Evolutionary conservation across 495 filamentous ascomycete genomes (phyloP).

Genomic region (Glarea lozoyensis): DNA sequence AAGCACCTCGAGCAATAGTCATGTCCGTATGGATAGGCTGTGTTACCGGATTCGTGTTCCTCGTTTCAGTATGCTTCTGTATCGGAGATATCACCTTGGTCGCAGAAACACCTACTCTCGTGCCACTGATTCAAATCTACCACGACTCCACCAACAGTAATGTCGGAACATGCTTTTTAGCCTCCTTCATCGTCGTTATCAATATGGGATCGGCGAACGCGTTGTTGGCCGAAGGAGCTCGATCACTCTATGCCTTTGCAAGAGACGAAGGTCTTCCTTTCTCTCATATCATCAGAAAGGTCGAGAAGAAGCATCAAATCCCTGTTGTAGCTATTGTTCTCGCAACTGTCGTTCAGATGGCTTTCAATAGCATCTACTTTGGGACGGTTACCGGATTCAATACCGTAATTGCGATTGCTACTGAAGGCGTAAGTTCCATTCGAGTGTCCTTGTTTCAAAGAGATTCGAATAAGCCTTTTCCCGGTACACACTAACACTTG

Average conservation of each 20-base stretch:
- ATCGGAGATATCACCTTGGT: constrained; percentile 30
- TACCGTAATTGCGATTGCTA: constrained; percentile 47
- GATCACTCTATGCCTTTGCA: constrained; percentile 46
- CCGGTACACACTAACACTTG: too few species aligned
- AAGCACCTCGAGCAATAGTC: constrained; percentile 47
- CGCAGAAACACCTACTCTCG: constrained; percentile 30
- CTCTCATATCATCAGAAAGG: constrained; percentile 36
- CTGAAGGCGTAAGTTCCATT: too few species aligned
- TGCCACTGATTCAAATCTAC: constrained; percentile 44
- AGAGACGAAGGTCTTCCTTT: constrained; percentile 52
- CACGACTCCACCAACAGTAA: constrained; percentile 33
- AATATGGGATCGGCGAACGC: constrained; percentile 34
- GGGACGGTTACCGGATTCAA: constrained; percentile 48
- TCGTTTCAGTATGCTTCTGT: constrained; percentile 32
- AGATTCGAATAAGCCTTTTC: too few species aligned
- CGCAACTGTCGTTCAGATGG: constrained; percentile 40
- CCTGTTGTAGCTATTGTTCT: constrained; percentile 48
- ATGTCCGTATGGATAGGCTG: constrained; percentile 41
- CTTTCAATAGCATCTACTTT: constrained; percentile 48
- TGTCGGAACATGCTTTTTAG: constrained; percentile 33
- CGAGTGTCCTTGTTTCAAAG: too few species aligned
- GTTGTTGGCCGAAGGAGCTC: constrained; percentile 40
- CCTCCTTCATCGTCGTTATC: constrained; percentile 33
- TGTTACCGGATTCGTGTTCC: constrained; percentile 37
- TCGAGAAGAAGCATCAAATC: constrained; percentile 24